phyloP scores from a whole-genome alignment of 441 rosid species.

The Flueggea neowawraea region DNA sequence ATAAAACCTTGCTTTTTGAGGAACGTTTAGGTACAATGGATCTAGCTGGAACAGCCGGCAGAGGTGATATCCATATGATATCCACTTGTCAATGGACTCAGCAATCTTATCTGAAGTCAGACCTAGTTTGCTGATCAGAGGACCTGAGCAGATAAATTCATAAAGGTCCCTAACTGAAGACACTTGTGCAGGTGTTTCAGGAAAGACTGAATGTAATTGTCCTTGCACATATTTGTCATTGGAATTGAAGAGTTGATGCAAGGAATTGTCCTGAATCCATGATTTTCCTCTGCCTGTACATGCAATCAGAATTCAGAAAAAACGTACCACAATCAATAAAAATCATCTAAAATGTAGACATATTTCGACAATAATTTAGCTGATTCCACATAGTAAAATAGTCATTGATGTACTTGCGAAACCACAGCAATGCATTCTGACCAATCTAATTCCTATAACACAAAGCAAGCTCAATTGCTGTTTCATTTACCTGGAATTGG shows the following conservation, averaged over 20 bases:
- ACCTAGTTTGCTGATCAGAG: slow-evolving; percentile 65
- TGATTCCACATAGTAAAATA: background rate
- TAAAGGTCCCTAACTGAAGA: slow-evolving; percentile 72
- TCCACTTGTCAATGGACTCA: slow-evolving; percentile 79
- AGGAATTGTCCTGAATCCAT: slow-evolving; percentile 52
- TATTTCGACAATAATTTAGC: too few species aligned
- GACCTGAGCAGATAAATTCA: slow-evolving; percentile 81
- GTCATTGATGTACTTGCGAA: background rate
- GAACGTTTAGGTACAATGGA: slow-evolving; percentile 56
- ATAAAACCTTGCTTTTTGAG: slow-evolving; percentile 79
- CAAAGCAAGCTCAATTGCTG: too few species aligned
- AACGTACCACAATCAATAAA: background rate
- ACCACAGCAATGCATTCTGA: background rate
- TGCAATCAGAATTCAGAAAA: background rate
- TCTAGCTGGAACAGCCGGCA: slow-evolving; percentile 70
- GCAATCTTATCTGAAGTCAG: slow-evolving; percentile 57
- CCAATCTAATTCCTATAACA: too few species aligned
- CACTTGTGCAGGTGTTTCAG: slow-evolving; percentile 53
- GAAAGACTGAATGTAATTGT: slow-evolving; percentile 32
- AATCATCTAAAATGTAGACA: background rate
- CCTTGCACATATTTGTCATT: slow-evolving; percentile 20
- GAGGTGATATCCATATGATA: slow-evolving; percentile 58
- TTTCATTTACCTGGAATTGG: too few species aligned
- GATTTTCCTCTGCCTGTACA: slow-evolving; percentile 45
- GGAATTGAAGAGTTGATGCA: slow-evolving; percentile 18